phyloP scores from a whole-genome alignment of 306 rosid species.

The Malus fusca region DNA sequence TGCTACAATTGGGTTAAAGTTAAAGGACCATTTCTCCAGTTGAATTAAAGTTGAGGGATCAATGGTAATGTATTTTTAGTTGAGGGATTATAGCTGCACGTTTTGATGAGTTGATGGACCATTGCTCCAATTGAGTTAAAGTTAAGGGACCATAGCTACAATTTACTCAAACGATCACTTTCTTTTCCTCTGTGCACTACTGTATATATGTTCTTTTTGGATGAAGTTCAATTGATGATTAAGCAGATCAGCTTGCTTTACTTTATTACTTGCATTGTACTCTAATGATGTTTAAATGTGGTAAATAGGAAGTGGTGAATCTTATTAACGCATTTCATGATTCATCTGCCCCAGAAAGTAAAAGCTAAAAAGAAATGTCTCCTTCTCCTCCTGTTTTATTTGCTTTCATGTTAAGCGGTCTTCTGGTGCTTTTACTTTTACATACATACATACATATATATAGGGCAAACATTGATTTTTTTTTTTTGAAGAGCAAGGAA shows the following conservation, averaged over 20 bases:
- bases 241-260: background rate
- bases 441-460: too few species aligned
- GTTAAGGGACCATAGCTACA: too few species aligned
- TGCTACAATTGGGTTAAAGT: too few species aligned
- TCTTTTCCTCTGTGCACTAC: background rate
- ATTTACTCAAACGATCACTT: too few species aligned
- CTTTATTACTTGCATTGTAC: background rate
- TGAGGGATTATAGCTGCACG: too few species aligned
- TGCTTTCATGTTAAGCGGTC: slow-evolving; percentile 11
- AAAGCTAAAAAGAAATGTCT: background rate
- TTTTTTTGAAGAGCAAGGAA: too few species aligned
- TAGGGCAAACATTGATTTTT: too few species aligned
- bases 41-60: too few species aligned
- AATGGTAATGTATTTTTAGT: too few species aligned
- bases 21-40: too few species aligned
- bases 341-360: background rate
- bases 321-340: background rate
- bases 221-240: background rate
- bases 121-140: too few species aligned
- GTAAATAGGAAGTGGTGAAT: background rate
- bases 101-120: too few species aligned
- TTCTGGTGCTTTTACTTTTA: slow-evolving; percentile 10
- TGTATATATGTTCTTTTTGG: background rate
- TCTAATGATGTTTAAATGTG: background rate
- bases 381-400: background rate